These are phyloP conservation scores for Castanospermum australe DNA, from an alignment of 306 rosid genomes.

Conservation along the genomic window DNA sequence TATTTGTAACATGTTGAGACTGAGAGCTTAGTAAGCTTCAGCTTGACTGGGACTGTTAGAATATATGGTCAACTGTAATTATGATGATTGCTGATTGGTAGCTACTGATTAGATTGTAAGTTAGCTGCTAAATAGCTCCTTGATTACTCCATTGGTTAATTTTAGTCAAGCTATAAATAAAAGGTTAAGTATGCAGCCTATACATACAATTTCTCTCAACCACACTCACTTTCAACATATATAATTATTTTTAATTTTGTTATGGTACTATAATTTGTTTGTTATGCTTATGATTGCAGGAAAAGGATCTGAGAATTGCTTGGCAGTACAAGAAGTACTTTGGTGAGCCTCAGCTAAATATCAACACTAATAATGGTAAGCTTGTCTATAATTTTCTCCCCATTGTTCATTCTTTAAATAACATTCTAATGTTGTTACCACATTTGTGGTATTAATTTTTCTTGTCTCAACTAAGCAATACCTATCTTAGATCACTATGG, in stretches of 20 bases:
- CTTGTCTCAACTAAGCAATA: background rate
- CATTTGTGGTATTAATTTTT: background rate
- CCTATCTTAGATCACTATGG: background rate
- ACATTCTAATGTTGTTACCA: background rate
- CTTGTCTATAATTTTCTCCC: slow-evolving; percentile 6
- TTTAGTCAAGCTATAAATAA: background rate
- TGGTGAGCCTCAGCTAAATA: slow-evolving; percentile 61
- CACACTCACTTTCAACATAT: background rate
- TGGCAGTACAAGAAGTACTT: slow-evolving; percentile 95
- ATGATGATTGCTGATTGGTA: too few species aligned
- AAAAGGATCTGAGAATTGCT: slow-evolving; percentile 83
- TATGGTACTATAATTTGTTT: slow-evolving; percentile 12
- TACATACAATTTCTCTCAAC: background rate
- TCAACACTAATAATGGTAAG: slow-evolving; percentile 48
- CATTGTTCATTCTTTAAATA: background rate
- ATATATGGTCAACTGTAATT: too few species aligned
- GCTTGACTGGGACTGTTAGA: background rate
- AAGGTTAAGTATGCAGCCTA: background rate
- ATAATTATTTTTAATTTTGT: background rate
- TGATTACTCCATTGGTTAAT: background rate
- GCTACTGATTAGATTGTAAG: too few species aligned
- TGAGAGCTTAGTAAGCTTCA: background rate
- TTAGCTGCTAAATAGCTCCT: background rate
- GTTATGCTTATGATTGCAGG: slow-evolving; percentile 43
- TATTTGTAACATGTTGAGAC: background rate